A percentile compares a stretch with the other conserved stretches of the same genome.
phyloP scores from a whole-genome alignment of 2,329 filamentous ascomycete genomes.

The Pyricularia grisea region DNA sequence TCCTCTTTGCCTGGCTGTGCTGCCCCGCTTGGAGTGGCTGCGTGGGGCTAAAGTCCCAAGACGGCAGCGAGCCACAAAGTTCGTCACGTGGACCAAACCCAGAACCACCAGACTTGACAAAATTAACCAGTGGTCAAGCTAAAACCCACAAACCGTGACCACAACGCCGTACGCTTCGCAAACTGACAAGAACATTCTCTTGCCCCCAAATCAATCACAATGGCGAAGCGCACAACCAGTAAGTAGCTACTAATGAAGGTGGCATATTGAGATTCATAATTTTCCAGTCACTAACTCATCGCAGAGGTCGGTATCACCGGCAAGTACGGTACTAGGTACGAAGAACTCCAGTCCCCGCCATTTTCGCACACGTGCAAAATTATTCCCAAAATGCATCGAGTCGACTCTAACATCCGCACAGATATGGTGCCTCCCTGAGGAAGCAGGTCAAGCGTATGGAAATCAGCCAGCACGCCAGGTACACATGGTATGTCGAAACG shows the following conservation, averaged over 20 bases:
- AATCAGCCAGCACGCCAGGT: conserved; percentile 7
- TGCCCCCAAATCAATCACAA: conserved; percentile 4
- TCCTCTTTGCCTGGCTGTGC: not conserved
- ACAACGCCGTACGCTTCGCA: not conserved
- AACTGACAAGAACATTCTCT: not conserved
- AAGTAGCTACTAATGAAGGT: not conserved
- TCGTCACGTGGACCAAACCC: not conserved
- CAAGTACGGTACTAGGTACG: conserved; percentile 8
- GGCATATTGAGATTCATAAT: not conserved
- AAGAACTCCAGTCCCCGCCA: not conserved
- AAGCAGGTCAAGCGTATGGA: conserved; percentile 7
- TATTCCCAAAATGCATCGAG: not conserved
- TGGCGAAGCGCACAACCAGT: conserved; percentile 7
- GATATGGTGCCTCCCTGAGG: conserved; percentile 7
- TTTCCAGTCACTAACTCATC: not conserved
- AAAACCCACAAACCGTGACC: not conserved
- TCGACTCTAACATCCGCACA: conserved; percentile 1
- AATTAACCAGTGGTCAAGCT: not conserved
- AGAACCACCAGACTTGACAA: conserved; percentile 1
- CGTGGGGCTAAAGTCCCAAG: not conserved
- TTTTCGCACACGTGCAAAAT: not conserved
- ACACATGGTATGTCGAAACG: conserved; percentile 5
- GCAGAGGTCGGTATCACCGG: conserved; percentile 8
- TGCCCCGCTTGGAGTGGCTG: not conserved
- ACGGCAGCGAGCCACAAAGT: not conserved